Conservation (phyloP, 2,329 filamentous ascomycete species). For the Cylindrodendrum hubeiense region DNA sequence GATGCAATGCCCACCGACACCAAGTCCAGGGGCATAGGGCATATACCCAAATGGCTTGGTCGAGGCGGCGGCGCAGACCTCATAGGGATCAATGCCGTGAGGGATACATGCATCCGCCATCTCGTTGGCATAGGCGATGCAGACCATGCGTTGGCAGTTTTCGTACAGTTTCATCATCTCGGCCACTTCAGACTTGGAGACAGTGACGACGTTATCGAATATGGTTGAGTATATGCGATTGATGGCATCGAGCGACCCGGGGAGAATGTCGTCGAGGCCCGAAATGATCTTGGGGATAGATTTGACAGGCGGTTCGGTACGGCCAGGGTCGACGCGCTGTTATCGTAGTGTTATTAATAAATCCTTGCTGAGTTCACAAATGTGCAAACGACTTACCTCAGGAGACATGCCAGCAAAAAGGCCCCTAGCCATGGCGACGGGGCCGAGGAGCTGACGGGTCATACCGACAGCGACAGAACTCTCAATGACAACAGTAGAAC, state of each 20-base stretch:
- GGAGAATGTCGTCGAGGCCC: constrained; percentile 59
- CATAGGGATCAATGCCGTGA: constrained; percentile 60
- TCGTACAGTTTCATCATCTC: constrained; percentile 70
- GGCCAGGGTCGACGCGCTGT: constrained; percentile 64
- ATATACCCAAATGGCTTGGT: constrained; percentile 66
- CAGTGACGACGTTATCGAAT: constrained; percentile 59
- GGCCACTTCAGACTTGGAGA: constrained; percentile 64
- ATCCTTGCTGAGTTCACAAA: too few relatives aligned
- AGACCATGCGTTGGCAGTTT: constrained; percentile 67
- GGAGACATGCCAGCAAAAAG: constrained; percentile 63
- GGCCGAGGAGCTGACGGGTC: constrained; percentile 61
- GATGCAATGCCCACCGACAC: constrained; percentile 68
- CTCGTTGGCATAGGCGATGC: constrained; percentile 66
- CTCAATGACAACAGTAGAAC: constrained; percentile 61
- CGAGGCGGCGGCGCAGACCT: constrained; percentile 60
- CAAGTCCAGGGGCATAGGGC: constrained; percentile 58
- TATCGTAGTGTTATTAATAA: accelerated
- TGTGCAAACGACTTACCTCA: constrained; percentile 43
- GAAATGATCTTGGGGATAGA: constrained; percentile 66
- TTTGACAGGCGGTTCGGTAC: constrained; percentile 52
- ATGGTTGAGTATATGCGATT: constrained; percentile 56
- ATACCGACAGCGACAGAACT: constrained; percentile 41
- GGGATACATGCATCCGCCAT: constrained; percentile 64
- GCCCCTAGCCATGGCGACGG: constrained; percentile 53
- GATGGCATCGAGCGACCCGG: constrained; percentile 59